Percentiles rank a stretch among this genome's conserved stretches.
These are phyloP conservation scores for Xylariaceae sp. DNA, from an alignment of 2,329 filamentous ascomycete genomes.

Conservation along the genomic window DNA sequence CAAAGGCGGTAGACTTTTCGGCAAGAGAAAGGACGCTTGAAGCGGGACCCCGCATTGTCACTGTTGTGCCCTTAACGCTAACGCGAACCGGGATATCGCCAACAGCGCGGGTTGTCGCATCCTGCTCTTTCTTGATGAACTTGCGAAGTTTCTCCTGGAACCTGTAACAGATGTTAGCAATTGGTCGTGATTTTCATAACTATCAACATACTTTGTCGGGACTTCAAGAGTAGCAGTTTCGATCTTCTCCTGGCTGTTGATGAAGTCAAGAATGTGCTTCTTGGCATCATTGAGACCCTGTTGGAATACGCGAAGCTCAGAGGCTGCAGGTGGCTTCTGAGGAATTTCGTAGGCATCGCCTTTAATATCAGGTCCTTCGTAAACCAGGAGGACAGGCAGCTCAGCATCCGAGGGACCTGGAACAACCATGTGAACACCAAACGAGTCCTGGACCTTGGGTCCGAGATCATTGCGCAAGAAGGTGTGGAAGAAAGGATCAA, in stretches of 20 bases:
- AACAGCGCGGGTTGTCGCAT: slow-evolving; percentile 42
- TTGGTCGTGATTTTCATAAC: background rate
- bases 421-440: slow-evolving; percentile 68
- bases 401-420: slow-evolving; percentile 57
- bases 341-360: slow-evolving; percentile 49
- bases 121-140: slow-evolving; percentile 62
- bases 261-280: slow-evolving; percentile 52
- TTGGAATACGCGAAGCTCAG: slow-evolving; percentile 50
- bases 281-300: slow-evolving; percentile 51
- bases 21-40: slow-evolving; percentile 66
- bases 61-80: slow-evolving; percentile 51
- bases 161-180: slow-evolving; percentile 33
- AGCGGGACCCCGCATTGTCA: slow-evolving; percentile 72
- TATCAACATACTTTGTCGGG: slow-evolving; percentile 45
- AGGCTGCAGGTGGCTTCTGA: slow-evolving; percentile 46
- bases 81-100: slow-evolving; percentile 58
- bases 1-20: slow-evolving; percentile 68
- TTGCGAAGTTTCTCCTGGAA: slow-evolving; percentile 59
- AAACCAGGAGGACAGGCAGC: slow-evolving; percentile 65
- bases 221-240: slow-evolving; percentile 50
- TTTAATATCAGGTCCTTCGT: slow-evolving; percentile 56
- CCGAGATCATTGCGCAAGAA: slow-evolving; percentile 62
- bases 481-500: slow-evolving; percentile 75
- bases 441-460: slow-evolving; percentile 59
- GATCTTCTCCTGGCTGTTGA: slow-evolving; percentile 55